Evolutionary conservation across 192 early-diverging fungal genomes (phyloP), one percentile per base, ranked within the genome.

Genomic region (Rhizophagus prolifer): DNA sequence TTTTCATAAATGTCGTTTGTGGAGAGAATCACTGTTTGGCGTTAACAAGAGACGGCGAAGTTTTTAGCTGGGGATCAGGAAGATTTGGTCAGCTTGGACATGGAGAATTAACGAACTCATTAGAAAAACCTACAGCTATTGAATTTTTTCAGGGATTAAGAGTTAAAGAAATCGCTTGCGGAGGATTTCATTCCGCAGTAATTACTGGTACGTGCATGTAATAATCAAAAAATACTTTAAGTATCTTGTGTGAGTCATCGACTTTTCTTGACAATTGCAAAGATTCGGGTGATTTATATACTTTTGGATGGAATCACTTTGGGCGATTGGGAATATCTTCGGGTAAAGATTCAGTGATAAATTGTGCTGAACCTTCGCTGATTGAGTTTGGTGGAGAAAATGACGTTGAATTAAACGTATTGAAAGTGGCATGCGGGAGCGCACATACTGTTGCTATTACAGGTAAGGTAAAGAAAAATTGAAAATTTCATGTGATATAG

Each of bases 31-130:
- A 84, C 63, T 74, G 79, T 28, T 41, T 84, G 9, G 78, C 80
- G 8, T 60, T 81, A 1, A 75, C 72, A 5, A 13, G 2, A 14
- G 46, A 80, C 36, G 80, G 83, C 1, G 73, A 76, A 38, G 74
- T 84, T 2, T 81, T 77, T 58, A 81, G 78, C 47, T 84, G 83
- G 80, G 83, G 83, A n/a, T 78, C 78, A 13, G 79, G 80, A n/a
- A 67, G 83, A 67, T 65, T 80, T 77, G 80, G 83, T n/a, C 83
- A 84, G 54, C 72, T 84, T 13, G 83, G 83, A 1, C 79, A 84
- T 75, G 83, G 83, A 9, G 68, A 84, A 64, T 54, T 54, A 19
- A 19, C 76, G 0, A 58, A 9, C 6, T 84, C 77, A 6, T 70
- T 72, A 50, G 41, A 72, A 6, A 26, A 36, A 36, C 82, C 82